These are phyloP conservation scores for Phialemonium atrogriseum DNA, from an alignment of 2,329 filamentous ascomycete species.

Conservation along the genomic window DNA sequence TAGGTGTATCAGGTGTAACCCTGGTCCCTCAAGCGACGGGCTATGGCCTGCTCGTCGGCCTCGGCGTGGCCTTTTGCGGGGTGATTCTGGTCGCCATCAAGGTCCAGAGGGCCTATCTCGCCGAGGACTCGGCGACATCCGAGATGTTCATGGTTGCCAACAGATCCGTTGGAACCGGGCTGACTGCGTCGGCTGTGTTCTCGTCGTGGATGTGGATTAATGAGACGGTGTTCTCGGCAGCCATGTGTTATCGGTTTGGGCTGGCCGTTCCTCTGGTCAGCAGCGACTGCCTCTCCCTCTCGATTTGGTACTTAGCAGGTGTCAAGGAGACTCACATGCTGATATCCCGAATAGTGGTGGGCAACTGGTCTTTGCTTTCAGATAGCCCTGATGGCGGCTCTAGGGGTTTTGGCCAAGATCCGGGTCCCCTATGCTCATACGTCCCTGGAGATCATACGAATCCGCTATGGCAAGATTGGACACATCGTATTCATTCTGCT, in stretches of 20 bases:
- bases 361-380: conserved; percentile 26
- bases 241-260: conserved; percentile 21
- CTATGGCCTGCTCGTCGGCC: conserved; percentile 40
- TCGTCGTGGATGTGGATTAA: conserved; percentile 34
- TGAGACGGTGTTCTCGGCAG: conserved; percentile 28
- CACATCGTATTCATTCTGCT: conserved; percentile 31
- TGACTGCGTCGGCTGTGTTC: conserved; percentile 22
- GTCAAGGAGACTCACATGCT: neutral
- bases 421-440: conserved; percentile 42
- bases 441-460: conserved; percentile 38
- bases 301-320: conserved; percentile 2
- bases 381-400: conserved; percentile 38
- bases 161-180: conserved; percentile 19
- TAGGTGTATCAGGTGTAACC: conserved; percentile 1
- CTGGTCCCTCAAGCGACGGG: conserved; percentile 24
- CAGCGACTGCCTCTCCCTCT: no score
- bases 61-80: conserved; percentile 35
- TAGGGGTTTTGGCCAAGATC: conserved; percentile 40
- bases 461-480: conserved; percentile 33
- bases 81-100: conserved; percentile 37
- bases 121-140: conserved; percentile 33
- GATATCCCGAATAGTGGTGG: conserved; percentile 21
- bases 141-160: conserved; percentile 33
- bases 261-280: conserved; percentile 14
- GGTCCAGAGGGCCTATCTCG: conserved; percentile 32